Conservation (phyloP, 2,329 filamentous ascomycete genomes). For the Bipolaris oryzae region DNA sequence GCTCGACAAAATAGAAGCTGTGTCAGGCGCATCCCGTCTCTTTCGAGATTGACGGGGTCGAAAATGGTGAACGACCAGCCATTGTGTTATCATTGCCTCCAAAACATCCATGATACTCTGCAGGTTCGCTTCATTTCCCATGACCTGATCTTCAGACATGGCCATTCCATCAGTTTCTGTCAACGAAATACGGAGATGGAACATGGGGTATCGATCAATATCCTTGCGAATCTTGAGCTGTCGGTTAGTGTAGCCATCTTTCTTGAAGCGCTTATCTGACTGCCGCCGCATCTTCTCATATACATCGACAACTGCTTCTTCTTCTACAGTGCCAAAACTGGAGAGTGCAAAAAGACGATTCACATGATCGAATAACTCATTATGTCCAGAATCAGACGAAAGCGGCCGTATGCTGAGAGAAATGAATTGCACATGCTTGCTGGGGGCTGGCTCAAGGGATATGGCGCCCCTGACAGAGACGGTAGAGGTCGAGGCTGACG, state of each 20-base stretch:
- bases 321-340: slow-evolving; percentile 70
- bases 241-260: slow-evolving; percentile 56
- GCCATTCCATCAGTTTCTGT: slow-evolving; percentile 18
- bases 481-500: slow-evolving; percentile 68
- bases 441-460: slow-evolving; percentile 72
- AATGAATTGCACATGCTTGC: slow-evolving; percentile 78
- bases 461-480: slow-evolving; percentile 73
- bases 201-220: slow-evolving; percentile 87
- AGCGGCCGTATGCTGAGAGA: slow-evolving; percentile 76
- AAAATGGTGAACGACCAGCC: slow-evolving; percentile 75
- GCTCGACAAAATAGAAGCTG: slow-evolving; percentile 1
- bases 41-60: slow-evolving; percentile 55
- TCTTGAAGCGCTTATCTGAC: slow-evolving; percentile 53
- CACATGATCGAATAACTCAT: slow-evolving; percentile 75
- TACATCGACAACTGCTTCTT: slow-evolving; percentile 47
- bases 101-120: slow-evolving; percentile 68
- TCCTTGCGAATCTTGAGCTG: slow-evolving; percentile 66
- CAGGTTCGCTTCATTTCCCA: slow-evolving; percentile 48
- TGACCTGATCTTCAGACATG: slow-evolving; percentile 27
- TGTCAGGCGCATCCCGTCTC: slow-evolving; percentile 10
- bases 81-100: slow-evolving; percentile 71
- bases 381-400: slow-evolving; percentile 60
- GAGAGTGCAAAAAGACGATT: slow-evolving; percentile 80
- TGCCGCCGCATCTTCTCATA: slow-evolving; percentile 45
- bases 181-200: slow-evolving; percentile 72